Base-by-base conservation (phyloP, 305 asterid genomes). In the Rubia balearica region DNA sequence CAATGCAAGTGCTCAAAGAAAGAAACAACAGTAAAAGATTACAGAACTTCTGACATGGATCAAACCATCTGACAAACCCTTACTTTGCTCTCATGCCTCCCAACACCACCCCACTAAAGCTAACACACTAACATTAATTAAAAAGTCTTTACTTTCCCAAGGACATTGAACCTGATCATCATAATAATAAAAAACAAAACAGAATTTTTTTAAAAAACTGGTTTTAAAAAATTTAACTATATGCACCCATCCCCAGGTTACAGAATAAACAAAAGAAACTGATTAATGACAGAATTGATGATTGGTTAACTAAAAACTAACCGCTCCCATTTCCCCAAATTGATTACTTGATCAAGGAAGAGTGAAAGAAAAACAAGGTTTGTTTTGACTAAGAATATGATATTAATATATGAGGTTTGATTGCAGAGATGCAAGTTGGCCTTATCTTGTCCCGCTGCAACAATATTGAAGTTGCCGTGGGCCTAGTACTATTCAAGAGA, bases 41-140 rank as follows among this genome's bases (percentile, higher is more conserved):
- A 71, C 78, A 59, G 43, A 66, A 19, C 70, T 73, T 68, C 76
- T 68, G 69, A 71, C 80, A 71, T 67, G 71, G 76, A 79, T 51
- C 75, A 78, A 75, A 24, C 74, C 68, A 67, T 73, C 81, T 62
- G 84, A 81, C 88, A 83, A 64, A 42, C 67, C 69, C 71, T 51
- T n/a, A 21, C 43, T 45, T 55, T 71, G 63, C 71, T 51, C 16
- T 62, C 69, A 42, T 21, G 38, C 73, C 77, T 51, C 74, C 84
- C 82, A 77, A 74, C 73, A 75, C 77, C 73, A 79, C 48, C 80
- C 73, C 82, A 71, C 74, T 57, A 46, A 67, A 71, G 69, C 64
- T 51, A 51, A 43, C 80, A 41, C 72, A 73, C 76, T 75, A 76
- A 66, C 73, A 45, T 71, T 78, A 56, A 77, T 27, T 27, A 27